Conservation (phyloP, 169 alveolate genomes). For the Theileria luwenshuni region DNA sequence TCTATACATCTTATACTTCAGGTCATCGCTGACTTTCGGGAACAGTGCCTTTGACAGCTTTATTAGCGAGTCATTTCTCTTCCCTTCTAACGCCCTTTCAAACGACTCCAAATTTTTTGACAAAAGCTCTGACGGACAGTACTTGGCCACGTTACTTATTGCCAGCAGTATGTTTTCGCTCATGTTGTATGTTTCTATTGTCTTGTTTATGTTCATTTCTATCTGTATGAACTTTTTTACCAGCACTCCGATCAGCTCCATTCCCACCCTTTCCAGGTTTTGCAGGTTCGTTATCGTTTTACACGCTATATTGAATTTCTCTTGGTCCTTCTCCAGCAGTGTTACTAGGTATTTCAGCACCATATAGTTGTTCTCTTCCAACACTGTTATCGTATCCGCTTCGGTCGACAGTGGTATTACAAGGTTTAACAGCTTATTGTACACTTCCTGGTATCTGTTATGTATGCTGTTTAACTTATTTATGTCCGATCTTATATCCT, state of each 20-base stretch:
- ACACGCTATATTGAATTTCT: conserved; percentile 27
- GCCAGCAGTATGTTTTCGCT: conserved; percentile 52
- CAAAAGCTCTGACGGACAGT: conserved; percentile 46
- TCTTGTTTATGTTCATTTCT: conserved; percentile 7
- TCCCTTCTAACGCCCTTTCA: conserved; percentile 50
- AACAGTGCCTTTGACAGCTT: conserved; percentile 57
- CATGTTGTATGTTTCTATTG: conserved; percentile 14
- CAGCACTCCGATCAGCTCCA: conserved; percentile 46
- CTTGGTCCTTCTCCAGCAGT: conserved; percentile 38
- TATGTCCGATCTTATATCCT: neutral
- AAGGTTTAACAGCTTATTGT: conserved; percentile 18
- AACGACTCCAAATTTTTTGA: conserved; percentile 56
- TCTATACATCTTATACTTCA: conserved; percentile 36
- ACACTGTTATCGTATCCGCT: conserved; percentile 23
- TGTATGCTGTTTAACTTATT: neutral
- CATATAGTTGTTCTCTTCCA: conserved; percentile 31
- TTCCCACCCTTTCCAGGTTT: conserved; percentile 32
- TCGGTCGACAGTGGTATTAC: conserved; percentile 31
- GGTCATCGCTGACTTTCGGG: conserved; percentile 52
- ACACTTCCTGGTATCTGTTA: conserved; percentile 34
- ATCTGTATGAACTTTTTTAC: conserved; percentile 50
- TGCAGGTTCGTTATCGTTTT: conserved; percentile 16
- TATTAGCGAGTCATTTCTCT: conserved; percentile 30
- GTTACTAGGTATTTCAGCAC: conserved; percentile 43
- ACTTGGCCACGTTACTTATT: conserved; percentile 55